Conservation (phyloP, 2,329 filamentous ascomycete species). For the Xylaria sp. region DNA sequence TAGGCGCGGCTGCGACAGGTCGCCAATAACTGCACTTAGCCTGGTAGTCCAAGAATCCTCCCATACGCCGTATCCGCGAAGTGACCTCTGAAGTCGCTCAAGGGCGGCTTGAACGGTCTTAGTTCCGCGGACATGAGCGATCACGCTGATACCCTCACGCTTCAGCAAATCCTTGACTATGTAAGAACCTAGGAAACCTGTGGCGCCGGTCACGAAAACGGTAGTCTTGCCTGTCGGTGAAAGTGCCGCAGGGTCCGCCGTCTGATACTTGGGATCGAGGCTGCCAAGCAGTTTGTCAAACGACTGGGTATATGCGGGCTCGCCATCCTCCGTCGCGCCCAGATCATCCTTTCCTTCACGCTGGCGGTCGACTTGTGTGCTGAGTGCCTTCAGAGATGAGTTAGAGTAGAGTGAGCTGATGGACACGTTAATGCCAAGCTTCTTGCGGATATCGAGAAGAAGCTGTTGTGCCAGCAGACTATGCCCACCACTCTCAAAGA, state of each 20-base stretch:
- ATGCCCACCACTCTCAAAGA: constrained; percentile 83
- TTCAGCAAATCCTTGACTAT: constrained; percentile 76
- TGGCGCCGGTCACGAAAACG: constrained; percentile 85
- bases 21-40: constrained; percentile 72
- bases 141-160: constrained; percentile 64
- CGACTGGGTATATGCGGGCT: constrained; percentile 56
- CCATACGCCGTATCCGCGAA: constrained; percentile 83
- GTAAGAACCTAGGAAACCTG: constrained; percentile 86
- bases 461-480: constrained; percentile 82
- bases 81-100: constrained; percentile 69
- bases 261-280: constrained; percentile 47
- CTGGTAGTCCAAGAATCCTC: constrained; percentile 67
- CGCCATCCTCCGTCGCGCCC: constrained; percentile 42
- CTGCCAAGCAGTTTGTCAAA: constrained; percentile 51
- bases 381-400: constrained; percentile 56
- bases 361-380: constrained; percentile 56
- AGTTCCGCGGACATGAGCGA: constrained; percentile 74
- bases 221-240: constrained; percentile 48
- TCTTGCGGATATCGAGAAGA: constrained; percentile 67
- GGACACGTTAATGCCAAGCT: constrained; percentile 57
- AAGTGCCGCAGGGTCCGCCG: constrained; percentile 28
- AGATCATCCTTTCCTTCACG: constrained; percentile 34
- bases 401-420: constrained; percentile 74
- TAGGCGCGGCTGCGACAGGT: constrained; percentile 73
- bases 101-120: constrained; percentile 65